Percentiles rank a stretch among this genome's conserved stretches.
Evolutionary conservation across 371 early-diverging fungal species (phyloP).

Genomic region (Mortierella sp.): DNA sequence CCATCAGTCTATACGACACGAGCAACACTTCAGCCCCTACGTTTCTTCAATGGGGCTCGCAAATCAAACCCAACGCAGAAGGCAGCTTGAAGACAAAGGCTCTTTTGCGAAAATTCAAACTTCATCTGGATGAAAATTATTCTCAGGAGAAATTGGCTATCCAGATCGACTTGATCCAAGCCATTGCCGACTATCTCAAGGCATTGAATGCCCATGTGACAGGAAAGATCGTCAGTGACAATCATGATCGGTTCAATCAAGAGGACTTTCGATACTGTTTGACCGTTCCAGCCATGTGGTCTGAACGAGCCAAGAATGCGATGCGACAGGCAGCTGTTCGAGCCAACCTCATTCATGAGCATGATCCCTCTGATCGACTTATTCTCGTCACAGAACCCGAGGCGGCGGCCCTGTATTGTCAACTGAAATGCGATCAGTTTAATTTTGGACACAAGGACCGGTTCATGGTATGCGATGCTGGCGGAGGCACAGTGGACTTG

Average conservation of each 20-base stretch:
- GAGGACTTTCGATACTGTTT: conserved; percentile 60
- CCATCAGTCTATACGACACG: no score
- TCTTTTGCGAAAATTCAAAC: no score
- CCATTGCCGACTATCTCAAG: conserved; percentile 59
- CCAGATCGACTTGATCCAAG: conserved; percentile 30
- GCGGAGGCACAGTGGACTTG: conserved; percentile 74
- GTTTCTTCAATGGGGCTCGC: no score
- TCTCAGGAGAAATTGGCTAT: no score
- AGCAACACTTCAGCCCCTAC: no score
- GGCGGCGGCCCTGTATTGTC: conserved; percentile 64
- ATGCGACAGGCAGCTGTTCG: conserved; percentile 62
- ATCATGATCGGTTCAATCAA: conserved; percentile 58
- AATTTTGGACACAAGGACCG: conserved; percentile 55
- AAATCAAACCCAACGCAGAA: no score
- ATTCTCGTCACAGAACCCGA: conserved; percentile 63
- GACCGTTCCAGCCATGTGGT: conserved; percentile 65
- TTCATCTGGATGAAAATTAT: no score
- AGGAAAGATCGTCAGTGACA: conserved; percentile 51
- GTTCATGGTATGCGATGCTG: conserved; percentile 74
- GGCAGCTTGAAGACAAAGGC: no score
- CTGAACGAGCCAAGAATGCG: conserved; percentile 58
- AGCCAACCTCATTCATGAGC: conserved; percentile 56
- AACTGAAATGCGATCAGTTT: conserved; percentile 63
- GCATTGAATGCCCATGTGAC: conserved; percentile 57
- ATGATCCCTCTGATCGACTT: conserved; percentile 58